These are phyloP conservation scores for Neonectria faginata DNA, from an alignment of 2,329 filamentous ascomycete genomes.

Conservation along the genomic window DNA sequence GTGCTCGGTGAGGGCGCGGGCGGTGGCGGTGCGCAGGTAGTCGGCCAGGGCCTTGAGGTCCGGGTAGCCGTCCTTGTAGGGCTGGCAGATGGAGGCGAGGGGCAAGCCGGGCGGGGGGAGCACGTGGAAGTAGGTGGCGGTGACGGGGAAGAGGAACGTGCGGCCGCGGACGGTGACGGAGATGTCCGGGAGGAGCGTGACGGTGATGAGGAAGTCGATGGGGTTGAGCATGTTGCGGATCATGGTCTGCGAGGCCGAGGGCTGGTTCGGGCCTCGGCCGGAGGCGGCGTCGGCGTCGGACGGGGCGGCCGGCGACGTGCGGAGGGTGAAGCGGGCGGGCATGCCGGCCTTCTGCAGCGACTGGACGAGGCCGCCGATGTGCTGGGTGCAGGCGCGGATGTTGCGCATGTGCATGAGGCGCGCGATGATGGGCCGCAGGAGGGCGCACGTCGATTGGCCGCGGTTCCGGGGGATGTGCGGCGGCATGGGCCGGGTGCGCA, in stretches of 20 bases:
- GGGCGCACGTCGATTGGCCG: constrained; percentile 58
- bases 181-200: constrained; percentile 59
- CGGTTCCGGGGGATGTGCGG: constrained; percentile 53
- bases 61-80: constrained; percentile 59
- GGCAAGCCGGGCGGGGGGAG: constrained; percentile 52
- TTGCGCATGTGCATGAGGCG: constrained; percentile 59
- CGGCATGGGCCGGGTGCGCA: constrained; percentile 69
- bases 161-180: constrained; percentile 58
- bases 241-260: constrained; percentile 58
- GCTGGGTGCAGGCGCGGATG: constrained; percentile 53
- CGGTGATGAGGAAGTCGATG: constrained; percentile 56
- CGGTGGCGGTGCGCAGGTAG: constrained; percentile 59
- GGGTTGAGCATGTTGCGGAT: constrained; percentile 57
- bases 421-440: constrained; percentile 65
- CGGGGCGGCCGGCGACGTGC: constrained; percentile 51
- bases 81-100: constrained; percentile 56
- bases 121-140: constrained; percentile 59
- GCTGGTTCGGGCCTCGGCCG: constrained; percentile 51
- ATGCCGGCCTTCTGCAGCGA: constrained; percentile 62
- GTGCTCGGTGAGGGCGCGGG: constrained; percentile 55
- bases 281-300: constrained; percentile 41
- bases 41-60: constrained; percentile 57
- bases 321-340: constrained; percentile 57
- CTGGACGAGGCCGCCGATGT: constrained; percentile 58
- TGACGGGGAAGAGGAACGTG: constrained; percentile 58